Percentiles rank a stretch among this genome's conserved stretches.
These are phyloP conservation scores for Ceratobasidium sp. DNA, from an alignment of 1,284 basidiomycete species.

Conservation along the genomic window DNA sequence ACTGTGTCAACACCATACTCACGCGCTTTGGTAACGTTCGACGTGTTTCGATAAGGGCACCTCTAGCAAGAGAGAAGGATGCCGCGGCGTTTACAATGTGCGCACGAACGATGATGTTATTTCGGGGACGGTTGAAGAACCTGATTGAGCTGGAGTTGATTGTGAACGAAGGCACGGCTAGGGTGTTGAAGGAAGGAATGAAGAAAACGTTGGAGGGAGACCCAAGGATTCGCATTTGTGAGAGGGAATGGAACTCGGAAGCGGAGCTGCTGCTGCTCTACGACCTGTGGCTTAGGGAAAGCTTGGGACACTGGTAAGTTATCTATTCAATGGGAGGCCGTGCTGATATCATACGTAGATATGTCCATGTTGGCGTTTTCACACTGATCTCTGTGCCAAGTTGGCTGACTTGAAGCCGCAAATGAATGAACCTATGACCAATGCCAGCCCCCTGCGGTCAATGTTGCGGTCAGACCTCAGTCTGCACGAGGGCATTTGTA, in stretches of 20 bases:
- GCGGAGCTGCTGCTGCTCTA: neutral
- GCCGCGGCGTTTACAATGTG: conserved; percentile 1
- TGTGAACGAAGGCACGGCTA: neutral
- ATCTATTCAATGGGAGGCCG: too few species aligned
- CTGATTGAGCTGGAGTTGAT: conserved; percentile 7
- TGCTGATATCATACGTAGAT: too few species aligned
- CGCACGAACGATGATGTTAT: conserved; percentile 14
- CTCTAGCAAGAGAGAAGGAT: neutral
- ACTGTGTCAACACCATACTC: conserved; percentile 30
- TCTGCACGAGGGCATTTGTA: neutral
- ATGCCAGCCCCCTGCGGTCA: neutral
- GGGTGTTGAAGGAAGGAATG: conserved; percentile 20
- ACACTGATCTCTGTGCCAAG: too few species aligned
- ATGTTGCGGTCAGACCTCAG: neutral
- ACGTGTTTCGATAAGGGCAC: conserved; percentile 1
- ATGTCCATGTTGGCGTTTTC: too few species aligned
- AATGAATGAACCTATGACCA: neutral
- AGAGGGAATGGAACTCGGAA: neutral
- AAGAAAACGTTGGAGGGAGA: conserved; percentile 25
- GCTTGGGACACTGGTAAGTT: neutral
- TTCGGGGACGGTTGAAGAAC: conserved; percentile 13
- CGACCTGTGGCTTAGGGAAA: neutral
- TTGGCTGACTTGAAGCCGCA: too few species aligned
- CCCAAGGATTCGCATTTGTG: conserved; percentile 2
- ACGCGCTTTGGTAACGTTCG: conserved; percentile 12